These are phyloP conservation scores for Claviceps quebecensis DNA, from an alignment of 2,329 filamentous ascomycete genomes.

Conservation along the genomic window DNA sequence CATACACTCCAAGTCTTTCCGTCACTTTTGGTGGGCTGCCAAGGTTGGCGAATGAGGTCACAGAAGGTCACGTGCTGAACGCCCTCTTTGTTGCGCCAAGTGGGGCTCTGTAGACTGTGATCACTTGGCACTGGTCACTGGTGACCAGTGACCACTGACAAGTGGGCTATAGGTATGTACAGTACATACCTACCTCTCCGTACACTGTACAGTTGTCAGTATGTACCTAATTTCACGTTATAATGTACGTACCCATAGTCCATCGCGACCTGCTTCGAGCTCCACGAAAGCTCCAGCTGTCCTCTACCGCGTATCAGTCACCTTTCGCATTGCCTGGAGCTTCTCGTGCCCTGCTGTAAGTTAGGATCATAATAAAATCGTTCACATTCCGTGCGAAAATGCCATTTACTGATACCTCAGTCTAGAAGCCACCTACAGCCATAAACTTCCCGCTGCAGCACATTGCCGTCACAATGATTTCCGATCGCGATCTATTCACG, in stretches of 20 bases:
- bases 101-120: background rate
- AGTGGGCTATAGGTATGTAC: no score
- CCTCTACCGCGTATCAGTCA: slow-evolving; percentile 1
- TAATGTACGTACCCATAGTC: background rate
- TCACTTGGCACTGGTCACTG: background rate
- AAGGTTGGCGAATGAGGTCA: slow-evolving; percentile 14
- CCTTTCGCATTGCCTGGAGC: background rate
- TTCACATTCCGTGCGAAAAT: no score
- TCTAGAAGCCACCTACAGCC: background rate
- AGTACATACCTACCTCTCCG: no score
- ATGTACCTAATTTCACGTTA: no score
- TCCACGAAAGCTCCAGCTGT: slow-evolving; percentile 10
- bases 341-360: background rate
- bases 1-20: slow-evolving; percentile 1
- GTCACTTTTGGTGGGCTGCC: slow-evolving; percentile 10
- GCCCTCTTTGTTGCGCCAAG: background rate
- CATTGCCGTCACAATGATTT: slow-evolving; percentile 59
- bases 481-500: slow-evolving; percentile 79
- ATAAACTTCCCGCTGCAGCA: background rate
- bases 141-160: background rate
- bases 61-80: slow-evolving; percentile 12
- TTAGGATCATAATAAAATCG: background rate
- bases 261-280: background rate
- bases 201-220: background rate
- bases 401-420: background rate